Percentiles rank a stretch among this genome's conserved stretches.
phyloP scores from a whole-genome alignment of 257 asterid species.

The Petunia axillaris region DNA sequence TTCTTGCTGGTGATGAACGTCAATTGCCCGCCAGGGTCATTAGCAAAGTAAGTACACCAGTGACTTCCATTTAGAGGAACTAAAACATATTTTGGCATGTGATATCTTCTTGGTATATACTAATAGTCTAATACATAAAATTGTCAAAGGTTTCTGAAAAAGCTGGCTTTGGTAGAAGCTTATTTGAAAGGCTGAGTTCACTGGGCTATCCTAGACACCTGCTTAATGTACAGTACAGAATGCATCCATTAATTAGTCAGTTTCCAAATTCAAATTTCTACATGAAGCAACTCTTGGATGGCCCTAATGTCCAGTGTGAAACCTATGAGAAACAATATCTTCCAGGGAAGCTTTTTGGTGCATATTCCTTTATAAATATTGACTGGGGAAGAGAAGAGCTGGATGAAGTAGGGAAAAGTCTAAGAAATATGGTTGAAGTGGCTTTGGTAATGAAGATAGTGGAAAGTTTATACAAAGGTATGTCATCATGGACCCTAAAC shows the following conservation, averaged over 20 bases:
- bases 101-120: not conserved
- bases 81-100: not conserved
- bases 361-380: conserved; percentile 61
- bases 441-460: conserved; percentile 51
- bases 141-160: no score
- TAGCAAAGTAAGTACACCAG: conserved; percentile 44
- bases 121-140: no score
- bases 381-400: conserved; percentile 51
- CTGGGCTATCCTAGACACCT: conserved; percentile 54
- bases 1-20: conserved; percentile 64
- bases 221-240: conserved; percentile 59
- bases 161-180: conserved; percentile 60
- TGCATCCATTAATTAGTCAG: no score
- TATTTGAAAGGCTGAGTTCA: conserved; percentile 59
- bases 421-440: conserved; percentile 63
- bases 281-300: conserved; percentile 45
- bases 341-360: conserved; percentile 54
- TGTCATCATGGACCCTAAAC: not conserved
- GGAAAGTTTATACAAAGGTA: conserved; percentile 57
- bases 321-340: conserved; percentile 43
- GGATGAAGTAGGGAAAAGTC: conserved; percentile 48
- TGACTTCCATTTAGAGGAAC: not conserved
- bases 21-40: conserved; percentile 57
- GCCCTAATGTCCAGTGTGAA: conserved; percentile 39
- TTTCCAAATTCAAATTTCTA: conserved; percentile 36